phyloP scores from a whole-genome alignment of 305 asterid species.

The Fraxinus dipetala region DNA sequence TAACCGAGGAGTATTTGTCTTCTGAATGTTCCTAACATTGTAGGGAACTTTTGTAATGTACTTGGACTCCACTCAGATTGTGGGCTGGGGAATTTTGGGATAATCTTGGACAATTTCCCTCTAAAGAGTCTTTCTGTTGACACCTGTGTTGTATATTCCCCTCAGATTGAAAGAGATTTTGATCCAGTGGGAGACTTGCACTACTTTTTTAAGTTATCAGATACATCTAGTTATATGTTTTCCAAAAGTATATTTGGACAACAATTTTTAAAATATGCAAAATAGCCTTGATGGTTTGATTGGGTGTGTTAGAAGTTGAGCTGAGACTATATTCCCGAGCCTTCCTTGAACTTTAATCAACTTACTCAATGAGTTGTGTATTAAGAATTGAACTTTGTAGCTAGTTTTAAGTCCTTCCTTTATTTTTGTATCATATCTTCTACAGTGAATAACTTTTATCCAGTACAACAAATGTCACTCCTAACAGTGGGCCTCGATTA shows the following conservation, averaged over 20 bases:
- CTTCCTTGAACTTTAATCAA: neutral
- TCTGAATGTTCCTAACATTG: neutral
- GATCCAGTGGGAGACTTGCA: neutral
- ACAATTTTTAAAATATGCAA: neutral
- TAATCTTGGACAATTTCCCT: neutral
- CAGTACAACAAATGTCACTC: neutral
- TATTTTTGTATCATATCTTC: neutral
- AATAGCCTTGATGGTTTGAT: neutral
- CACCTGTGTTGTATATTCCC: neutral
- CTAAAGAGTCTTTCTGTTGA: neutral
- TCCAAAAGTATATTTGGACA: neutral
- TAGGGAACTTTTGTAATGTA: neutral
- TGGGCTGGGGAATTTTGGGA: neutral
- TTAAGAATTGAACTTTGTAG: neutral
- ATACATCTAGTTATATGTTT: neutral
- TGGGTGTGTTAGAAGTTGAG: neutral
- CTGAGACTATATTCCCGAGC: neutral
- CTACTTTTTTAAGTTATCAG: neutral
- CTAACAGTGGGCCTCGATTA: neutral
- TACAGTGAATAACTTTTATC: neutral
- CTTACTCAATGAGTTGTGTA: neutral
- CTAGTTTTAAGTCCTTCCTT: neutral
- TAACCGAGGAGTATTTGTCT: neutral
- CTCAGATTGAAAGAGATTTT: neutral
- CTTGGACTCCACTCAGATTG: neutral